Evolutionary conservation across 1,284 basidiomycete genomes (phyloP), one percentile per base, ranked within the genome.

Genomic region (Phellopilus nigrolimitatus): DNA sequence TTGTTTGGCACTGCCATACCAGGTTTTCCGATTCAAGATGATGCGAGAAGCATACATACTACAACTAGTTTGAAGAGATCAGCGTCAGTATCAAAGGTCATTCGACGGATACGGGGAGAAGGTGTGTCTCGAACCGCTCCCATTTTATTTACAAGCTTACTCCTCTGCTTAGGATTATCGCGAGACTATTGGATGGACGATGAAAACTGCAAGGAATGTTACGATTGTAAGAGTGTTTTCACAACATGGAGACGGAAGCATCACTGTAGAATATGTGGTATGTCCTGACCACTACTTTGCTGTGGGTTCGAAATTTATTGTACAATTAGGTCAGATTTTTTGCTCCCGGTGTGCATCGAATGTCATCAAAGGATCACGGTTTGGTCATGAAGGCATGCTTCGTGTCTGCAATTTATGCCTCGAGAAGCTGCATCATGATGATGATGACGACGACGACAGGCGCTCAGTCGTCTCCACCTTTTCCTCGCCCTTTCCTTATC

Each of bases 171-270:
- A 91, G 89, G 89, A 9, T 64, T 92, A 30, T 90, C 87, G 10
- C 77, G 80, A 56, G 90, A 95, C 62, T 97, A 95, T 64, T 97
- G 94, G 94, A 95, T 97, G 91, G 91, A 94, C 55, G 97, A 99
- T 64, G 91, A 95, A 62, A 88, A 90, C 52, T 92, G 90, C 61
- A 97, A 90, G 64, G 95, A 97, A 62, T 97, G 93, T 64, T 95
- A 91, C 64, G 91, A 95, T 65, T 97, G 93, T 71, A 91, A 84
- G 66, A 90, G 88, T 57, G 74, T 88, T 12, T 97, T 97, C 66
- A 91, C 91, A 1, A 82, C 92, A 2, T 95, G 92, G 88, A 75
- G 93, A 47, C 73, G 94, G 54, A 97, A 95, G 64, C 94, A 97
- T 64, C 94, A 97, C 65, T 97, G 94, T 71, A 80, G 91, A 17